Percentiles rank a stretch among this genome's conserved stretches.
Evolutionary conservation across 805 yeast genomes (phyloP).

Genomic region (Saitoella complicata): DNA sequence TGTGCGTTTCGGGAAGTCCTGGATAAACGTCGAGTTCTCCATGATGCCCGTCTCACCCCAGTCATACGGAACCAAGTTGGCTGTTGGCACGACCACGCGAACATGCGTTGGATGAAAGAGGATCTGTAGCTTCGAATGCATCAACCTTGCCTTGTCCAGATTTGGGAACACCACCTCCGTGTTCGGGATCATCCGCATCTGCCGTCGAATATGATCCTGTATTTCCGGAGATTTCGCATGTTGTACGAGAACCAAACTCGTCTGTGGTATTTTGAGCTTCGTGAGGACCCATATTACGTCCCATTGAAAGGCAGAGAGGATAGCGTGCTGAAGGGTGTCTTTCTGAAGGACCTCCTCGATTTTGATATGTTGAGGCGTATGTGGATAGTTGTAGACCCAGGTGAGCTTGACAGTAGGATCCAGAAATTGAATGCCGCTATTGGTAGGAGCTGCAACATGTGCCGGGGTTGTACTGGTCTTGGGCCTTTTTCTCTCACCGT

Average conservation of each 20-base stretch:
- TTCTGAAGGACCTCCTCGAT: slow-evolving; percentile 11
- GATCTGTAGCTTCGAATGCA: slow-evolving; percentile 15
- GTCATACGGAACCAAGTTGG: slow-evolving; percentile 15
- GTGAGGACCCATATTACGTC: slow-evolving; percentile 10
- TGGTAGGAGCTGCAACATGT: background rate
- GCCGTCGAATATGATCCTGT: background rate
- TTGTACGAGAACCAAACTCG: slow-evolving; percentile 7
- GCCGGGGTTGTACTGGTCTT: too few relatives aligned
- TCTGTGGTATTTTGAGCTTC: slow-evolving; percentile 6
- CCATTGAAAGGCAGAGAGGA: slow-evolving; percentile 12
- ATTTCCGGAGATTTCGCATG: slow-evolving; percentile 9
- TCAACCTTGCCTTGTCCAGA: slow-evolving; percentile 9
- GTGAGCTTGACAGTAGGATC: slow-evolving; percentile 11
- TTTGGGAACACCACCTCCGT: slow-evolving; percentile 10
- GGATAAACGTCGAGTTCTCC: background rate
- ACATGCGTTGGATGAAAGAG: slow-evolving; percentile 12
- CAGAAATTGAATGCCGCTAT: slow-evolving; percentile 4
- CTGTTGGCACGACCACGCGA: slow-evolving; percentile 14
- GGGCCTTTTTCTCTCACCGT: too few relatives aligned
- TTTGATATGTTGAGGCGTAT: slow-evolving; percentile 6
- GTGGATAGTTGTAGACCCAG: slow-evolving; percentile 7
- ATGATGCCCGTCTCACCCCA: slow-evolving; percentile 13
- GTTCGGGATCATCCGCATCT: slow-evolving; percentile 4
- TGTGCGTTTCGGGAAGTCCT: too few relatives aligned
- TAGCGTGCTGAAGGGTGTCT: slow-evolving; percentile 5